Evolutionary conservation across 208 protist genomes (phyloP).

Genomic region (Phytomonas francai): DNA sequence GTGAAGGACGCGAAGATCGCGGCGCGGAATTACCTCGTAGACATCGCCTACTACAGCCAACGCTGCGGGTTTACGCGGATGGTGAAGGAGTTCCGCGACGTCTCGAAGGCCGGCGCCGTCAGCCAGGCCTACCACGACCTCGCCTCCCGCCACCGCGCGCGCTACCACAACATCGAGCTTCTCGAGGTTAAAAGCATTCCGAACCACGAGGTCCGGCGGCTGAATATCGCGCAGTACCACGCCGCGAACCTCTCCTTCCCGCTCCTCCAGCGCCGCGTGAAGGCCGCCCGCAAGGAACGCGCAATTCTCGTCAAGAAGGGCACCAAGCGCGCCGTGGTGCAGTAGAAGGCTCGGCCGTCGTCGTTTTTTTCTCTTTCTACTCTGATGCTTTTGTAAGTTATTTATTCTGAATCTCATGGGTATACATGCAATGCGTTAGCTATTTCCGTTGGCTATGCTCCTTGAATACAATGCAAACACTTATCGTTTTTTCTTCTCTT

Average conservation of each 20-base stretch:
- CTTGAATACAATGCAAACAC: neutral
- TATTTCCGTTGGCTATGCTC: neutral
- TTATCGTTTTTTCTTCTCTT: neutral
- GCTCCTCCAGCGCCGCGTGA: constrained; percentile 85
- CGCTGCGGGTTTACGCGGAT: constrained; percentile 98
- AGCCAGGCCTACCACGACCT: constrained; percentile 97
- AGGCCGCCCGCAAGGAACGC: constrained; percentile 73
- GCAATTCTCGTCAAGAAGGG: constrained; percentile 80
- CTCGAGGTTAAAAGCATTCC: constrained; percentile 90
- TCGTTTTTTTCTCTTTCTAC: constrained; percentile 9
- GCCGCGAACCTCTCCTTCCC: constrained; percentile 92
- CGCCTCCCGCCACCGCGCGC: constrained; percentile 94
- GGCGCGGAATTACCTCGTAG: constrained; percentile 99
- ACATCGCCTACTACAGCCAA: constrained; percentile 97
- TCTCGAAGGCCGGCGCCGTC: constrained; percentile 93
- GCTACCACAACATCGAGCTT: constrained; percentile 95
- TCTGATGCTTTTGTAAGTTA: constrained; percentile 8
- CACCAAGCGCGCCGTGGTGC: constrained; percentile 74
- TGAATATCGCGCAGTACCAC: constrained; percentile 91
- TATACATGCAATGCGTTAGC: neutral
- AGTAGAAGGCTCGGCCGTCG: constrained; percentile 16
- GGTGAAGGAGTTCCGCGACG: constrained; percentile 99
- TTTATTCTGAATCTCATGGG: neutral
- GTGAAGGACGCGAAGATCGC: constrained; percentile 94
- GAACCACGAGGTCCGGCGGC: constrained; percentile 72